Evolutionary conservation across 345 rosid genomes (phyloP).

Genomic region (Triadica sebifera): DNA sequence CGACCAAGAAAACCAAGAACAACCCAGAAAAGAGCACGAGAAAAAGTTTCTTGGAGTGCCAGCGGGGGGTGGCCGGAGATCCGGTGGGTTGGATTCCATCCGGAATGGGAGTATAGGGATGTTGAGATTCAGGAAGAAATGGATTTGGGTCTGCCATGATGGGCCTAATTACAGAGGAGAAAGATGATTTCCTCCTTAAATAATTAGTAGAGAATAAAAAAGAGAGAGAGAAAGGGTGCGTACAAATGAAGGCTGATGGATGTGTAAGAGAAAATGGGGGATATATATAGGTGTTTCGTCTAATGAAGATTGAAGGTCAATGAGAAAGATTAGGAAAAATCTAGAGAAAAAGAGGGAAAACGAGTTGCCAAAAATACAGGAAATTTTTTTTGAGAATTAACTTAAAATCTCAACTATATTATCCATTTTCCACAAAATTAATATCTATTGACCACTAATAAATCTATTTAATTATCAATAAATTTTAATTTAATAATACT

Average conservation of each 20-base stretch:
- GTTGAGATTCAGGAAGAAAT: constrained; percentile 18
- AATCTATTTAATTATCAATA: too few species aligned
- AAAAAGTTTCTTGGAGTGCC: constrained; percentile 23
- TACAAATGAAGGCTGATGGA: not conserved
- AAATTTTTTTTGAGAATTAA: not conserved
- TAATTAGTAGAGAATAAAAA: not conserved
- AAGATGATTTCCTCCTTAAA: not conserved
- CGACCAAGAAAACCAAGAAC: constrained; percentile 35
- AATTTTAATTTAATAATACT: too few species aligned
- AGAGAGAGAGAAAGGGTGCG: not conserved
- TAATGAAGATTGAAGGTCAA: not conserved
- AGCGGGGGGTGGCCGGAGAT: constrained; percentile 22
- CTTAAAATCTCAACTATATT: too few species aligned
- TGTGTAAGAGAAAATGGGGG: not conserved
- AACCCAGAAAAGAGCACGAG: constrained; percentile 30
- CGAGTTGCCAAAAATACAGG: not conserved
- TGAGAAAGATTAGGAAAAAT: not conserved
- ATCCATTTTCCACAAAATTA: too few species aligned
- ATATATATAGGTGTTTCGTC: not conserved
- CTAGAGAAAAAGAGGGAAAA: not conserved
- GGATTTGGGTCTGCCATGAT: constrained; percentile 25
- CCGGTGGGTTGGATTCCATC: constrained; percentile 7
- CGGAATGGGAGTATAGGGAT: constrained; percentile 18
- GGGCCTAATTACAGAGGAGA: not conserved
- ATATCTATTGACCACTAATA: too few species aligned